Base-by-base conservation (phyloP, 116 monocot genomes). In the Posidonia oceanica region DNA sequence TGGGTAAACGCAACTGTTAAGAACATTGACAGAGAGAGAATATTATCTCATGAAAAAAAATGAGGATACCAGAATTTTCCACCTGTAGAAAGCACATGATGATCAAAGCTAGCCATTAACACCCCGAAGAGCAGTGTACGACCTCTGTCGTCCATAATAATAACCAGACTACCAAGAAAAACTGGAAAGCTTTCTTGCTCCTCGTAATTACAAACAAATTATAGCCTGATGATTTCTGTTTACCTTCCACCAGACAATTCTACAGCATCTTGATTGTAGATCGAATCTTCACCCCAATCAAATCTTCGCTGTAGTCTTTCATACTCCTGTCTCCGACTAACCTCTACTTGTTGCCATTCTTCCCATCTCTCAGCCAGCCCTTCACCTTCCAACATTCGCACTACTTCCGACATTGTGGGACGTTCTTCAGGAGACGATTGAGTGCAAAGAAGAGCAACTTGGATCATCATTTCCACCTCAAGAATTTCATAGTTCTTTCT, bases 281-380 rank as follows among this genome's bases (percentile, higher is more conserved):
- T 52, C 1, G 91, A 83, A 75, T 91, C 87, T 4, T 87, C 87
- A 4, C 76, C 87, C 91, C 87, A 91, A 59, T 86, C 74, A 44
- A 87, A 87, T 40, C 84, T 84, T 71, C 72, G 74, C 40, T 82
- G 90, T 52, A 91, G 58, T 76, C 81, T 80, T 69, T 85, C 89
- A 23, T 78, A 82, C 39, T 88, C 92, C 2, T 83, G 83, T 42
- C 92, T 76, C 44, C 87, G 71, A 4, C 72, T 77, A 54, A 87
- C 91, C 64, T 91, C 91, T 4, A 87, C 83, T 40, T 91, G 88
- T 61, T 91, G 87, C 91, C 91, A 91, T 76, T 91, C 91, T 63
- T 85, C 88, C 91, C 91, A 91, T 51, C 88, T 70, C 80, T 85
- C 88, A 0, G 85, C 81, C 66, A 91, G 73, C 0, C 91, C 91